phyloP scores from a whole-genome alignment of 495 filamentous ascomycete genomes.

The Xylaria telfairii region DNA sequence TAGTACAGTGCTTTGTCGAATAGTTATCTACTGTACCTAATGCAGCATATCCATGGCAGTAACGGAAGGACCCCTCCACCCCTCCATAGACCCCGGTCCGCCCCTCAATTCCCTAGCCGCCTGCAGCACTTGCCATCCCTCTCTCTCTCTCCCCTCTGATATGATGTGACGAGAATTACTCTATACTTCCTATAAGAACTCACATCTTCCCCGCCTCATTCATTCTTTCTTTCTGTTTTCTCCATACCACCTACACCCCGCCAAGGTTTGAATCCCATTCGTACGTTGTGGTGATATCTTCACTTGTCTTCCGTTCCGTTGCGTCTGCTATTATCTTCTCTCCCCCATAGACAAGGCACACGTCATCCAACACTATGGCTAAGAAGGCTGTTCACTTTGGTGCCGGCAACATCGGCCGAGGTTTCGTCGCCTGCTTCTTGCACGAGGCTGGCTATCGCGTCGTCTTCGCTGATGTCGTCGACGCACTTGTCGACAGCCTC shows the following conservation, averaged over 20 bases:
- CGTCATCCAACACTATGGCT: slow-evolving; percentile 60
- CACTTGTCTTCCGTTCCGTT: not conserved
- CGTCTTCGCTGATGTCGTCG: slow-evolving; percentile 92
- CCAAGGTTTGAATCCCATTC: not conserved
- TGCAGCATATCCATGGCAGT: not conserved
- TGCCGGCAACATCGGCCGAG: slow-evolving; percentile 84
- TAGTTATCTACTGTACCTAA: not conserved
- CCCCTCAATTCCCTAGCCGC: slow-evolving; percentile 15
- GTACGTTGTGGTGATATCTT: not conserved
- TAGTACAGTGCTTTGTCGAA: not conserved
- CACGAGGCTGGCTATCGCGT: slow-evolving; percentile 89
- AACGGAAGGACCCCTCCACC: slow-evolving; percentile 1
- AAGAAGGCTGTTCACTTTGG: slow-evolving; percentile 94
- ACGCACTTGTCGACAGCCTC: slow-evolving; percentile 74
- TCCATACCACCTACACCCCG: slow-evolving; percentile 3
- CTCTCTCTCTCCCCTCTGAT: not conserved
- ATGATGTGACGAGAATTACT: slow-evolving; percentile 15
- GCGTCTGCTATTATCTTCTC: not conserved
- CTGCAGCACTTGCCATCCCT: not conserved
- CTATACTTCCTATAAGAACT: slow-evolving; percentile 26
- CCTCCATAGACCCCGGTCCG: not conserved
- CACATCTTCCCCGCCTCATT: slow-evolving; percentile 24
- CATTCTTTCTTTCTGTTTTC: not conserved
- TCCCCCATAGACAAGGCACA: not conserved
- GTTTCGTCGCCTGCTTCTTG: slow-evolving; percentile 70